Evolutionary conservation across 2,329 filamentous ascomycete genomes (phyloP), one percentile per base, ranked within the genome.

Genomic region (Chalaropsis thielavioides): DNA sequence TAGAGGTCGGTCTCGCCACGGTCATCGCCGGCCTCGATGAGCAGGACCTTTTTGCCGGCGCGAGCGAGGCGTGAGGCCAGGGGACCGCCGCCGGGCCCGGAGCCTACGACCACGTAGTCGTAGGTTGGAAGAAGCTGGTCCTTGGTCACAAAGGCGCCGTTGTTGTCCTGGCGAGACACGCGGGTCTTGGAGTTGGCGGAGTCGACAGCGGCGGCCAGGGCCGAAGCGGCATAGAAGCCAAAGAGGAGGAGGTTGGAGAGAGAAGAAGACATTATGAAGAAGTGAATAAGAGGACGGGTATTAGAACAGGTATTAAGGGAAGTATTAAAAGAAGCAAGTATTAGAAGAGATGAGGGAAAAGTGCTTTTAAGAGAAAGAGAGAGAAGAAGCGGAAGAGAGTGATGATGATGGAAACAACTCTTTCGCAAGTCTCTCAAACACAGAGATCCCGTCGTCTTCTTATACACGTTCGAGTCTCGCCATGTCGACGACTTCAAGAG

Each of bases 81-180:
- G 2, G 81, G 81, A 35, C 77, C 80, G 59, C 81, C 81, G 40
- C 81, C 81, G 1, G 81, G 76, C 2, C 81, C 81, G 13, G 79
- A 82, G 4, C 82, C 82, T 43, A 84, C 78, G 17, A 85, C 75
- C n/a, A 84, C 75, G 72, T 83, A 85, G 68, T 84, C 82, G 68
- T 83, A 83, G 40, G 59, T 17, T 4, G 64, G 61, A 17, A 66
- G 64, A 27, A 56, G 41, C 13, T 59, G 49, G 40, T 61, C 43
- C 15, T 38, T 46, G 24, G 64, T 66, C 22, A 66, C 54, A 24
- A 63, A 66, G 41, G 64, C 61, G 19, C 31, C 60, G 41, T 40
- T 40, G 10, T 35, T 58, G n/a, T n/a, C n/a, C 51, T 27, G 46
- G 31, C 44, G 19, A 27, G 35, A 19, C 17, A 24, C 17, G n/a